These are phyloP conservation scores for Phaeoacremonium minimum DNA, from an alignment of 2,329 filamentous ascomycete species.

Conservation along the genomic window DNA sequence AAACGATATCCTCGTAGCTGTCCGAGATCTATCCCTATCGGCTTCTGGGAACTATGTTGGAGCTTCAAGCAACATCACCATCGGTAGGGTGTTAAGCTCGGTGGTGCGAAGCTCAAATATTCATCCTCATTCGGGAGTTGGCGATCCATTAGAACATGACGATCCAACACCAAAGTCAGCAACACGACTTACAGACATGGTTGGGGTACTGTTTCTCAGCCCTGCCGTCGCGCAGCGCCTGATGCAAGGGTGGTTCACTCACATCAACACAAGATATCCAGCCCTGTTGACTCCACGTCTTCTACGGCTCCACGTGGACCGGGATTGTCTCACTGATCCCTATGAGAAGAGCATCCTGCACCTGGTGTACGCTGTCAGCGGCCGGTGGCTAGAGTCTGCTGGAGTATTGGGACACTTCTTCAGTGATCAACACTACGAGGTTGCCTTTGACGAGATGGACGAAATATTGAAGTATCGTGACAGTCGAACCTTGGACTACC, in stretches of 20 bases:
- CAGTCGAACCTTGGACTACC: constrained; percentile 19
- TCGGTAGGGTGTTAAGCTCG: constrained; percentile 22
- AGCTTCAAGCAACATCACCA: constrained; percentile 22
- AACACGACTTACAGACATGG: constrained; percentile 14
- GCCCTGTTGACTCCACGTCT: constrained; percentile 17
- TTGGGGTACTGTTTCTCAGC: constrained; percentile 18
- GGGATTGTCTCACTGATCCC: constrained; percentile 16
- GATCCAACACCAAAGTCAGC: constrained; percentile 22
- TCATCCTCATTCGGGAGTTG: constrained; percentile 4
- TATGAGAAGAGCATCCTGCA: constrained; percentile 21
- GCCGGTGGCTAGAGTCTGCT: constrained; percentile 23
- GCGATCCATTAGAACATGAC: constrained; percentile 12
- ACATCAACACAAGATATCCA: constrained; percentile 22
- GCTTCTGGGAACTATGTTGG: constrained; percentile 23
- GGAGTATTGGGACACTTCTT: constrained; percentile 23
- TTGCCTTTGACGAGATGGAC: constrained; percentile 20
- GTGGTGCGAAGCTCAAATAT: constrained; percentile 19
- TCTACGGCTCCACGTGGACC: constrained; percentile 18
- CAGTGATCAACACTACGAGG: constrained; percentile 21
- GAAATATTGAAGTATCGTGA: constrained; percentile 18
- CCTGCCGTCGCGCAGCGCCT: constrained; percentile 18
- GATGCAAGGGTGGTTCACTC: constrained; percentile 21
- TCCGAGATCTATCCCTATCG: constrained; percentile 21
- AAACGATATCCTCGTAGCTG: constrained; percentile 20
- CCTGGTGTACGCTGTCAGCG: constrained; percentile 21